Base-by-base conservation (phyloP, 169 alveolate genomes). In the Plasmodium gaboni region DNA sequence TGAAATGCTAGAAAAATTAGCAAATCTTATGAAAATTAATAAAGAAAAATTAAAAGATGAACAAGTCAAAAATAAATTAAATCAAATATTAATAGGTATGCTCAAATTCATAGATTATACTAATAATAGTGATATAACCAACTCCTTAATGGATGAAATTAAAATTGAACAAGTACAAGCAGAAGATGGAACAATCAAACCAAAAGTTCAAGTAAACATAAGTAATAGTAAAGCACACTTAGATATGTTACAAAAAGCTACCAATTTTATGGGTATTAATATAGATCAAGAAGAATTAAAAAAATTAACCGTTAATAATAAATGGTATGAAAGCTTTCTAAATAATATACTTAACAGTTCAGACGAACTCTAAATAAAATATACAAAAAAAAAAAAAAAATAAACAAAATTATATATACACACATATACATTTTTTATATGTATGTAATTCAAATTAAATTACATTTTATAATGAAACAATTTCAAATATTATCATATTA, bases 71-170 rank as follows among this genome's bases (percentile, higher is more conserved):
- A 83, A 83, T 67, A 83, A 83, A 53, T 53, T 83, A 83, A 83
- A 83, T 32, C 91, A 83, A 83, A 83, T 83, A 15, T 63, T 83
- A 42, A 83, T 83, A 32, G 91, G 91, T 3, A 83, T 83, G 91
- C 50, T 83, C n/a, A 67, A 83, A 28, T 83, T 83, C 22, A 83
- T 68, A 42, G 91, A 83, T 1, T 83, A 83, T 26, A 83, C 91
- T 68, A 83, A 68, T 28, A 59, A 68, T 53, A 83, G 73, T 63
- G 72, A 44, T 9, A 55, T 83, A 46, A 28, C 83, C 13, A 44
- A 83, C 15, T 13, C 91, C 0, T 46, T 83, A 8, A 51, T 83
- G 85, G 59, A 83, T 12, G 91, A 83, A 24, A 83, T 83, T 12
- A 15, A 68, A 83, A 83, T 83, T 32, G 44, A 83, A 50, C 71